Evolutionary conservation across 2,329 filamentous ascomycete species (phyloP).

Genomic region (Talaromyces sp.): DNA sequence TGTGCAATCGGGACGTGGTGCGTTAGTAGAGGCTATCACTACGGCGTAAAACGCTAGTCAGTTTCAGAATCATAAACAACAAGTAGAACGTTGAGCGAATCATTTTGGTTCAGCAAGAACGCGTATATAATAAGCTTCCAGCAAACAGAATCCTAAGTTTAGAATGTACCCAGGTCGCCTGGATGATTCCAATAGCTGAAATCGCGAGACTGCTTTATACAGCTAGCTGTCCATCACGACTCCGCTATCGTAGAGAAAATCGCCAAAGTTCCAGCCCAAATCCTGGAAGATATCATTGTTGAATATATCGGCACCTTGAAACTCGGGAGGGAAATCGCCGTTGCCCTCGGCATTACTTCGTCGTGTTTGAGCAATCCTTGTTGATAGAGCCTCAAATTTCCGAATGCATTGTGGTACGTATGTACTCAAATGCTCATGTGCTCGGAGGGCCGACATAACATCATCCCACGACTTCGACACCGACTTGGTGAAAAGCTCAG

Average conservation of each 20-base stretch:
- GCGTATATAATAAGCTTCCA: neutral
- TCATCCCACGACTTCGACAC: slow-evolving; percentile 26
- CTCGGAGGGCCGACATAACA: slow-evolving; percentile 22
- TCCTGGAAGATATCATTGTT: slow-evolving; percentile 1
- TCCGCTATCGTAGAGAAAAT: neutral
- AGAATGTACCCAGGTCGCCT: neutral
- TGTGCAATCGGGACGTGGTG: neutral
- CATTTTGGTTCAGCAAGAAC: neutral
- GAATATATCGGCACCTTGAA: neutral
- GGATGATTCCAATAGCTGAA: neutral
- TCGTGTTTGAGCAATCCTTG: neutral
- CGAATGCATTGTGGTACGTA: slow-evolving; percentile 12
- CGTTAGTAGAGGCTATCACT: neutral
- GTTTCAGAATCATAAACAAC: neutral
- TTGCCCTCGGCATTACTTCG: neutral
- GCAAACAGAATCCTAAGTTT: neutral
- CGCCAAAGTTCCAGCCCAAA: neutral
- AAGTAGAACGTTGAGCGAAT: neutral
- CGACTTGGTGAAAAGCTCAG: slow-evolving; percentile 27
- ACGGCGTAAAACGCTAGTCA: neutral
- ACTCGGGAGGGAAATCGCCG: neutral
- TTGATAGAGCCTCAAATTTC: slow-evolving; percentile 14
- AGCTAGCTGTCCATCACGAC: neutral
- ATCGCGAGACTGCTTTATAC: neutral
- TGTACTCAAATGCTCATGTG: slow-evolving; percentile 17